Evolutionary conservation across 148 eudicot genomes (phyloP), one percentile per base, ranked within the genome.

Genomic region (Rheum nobile): DNA sequence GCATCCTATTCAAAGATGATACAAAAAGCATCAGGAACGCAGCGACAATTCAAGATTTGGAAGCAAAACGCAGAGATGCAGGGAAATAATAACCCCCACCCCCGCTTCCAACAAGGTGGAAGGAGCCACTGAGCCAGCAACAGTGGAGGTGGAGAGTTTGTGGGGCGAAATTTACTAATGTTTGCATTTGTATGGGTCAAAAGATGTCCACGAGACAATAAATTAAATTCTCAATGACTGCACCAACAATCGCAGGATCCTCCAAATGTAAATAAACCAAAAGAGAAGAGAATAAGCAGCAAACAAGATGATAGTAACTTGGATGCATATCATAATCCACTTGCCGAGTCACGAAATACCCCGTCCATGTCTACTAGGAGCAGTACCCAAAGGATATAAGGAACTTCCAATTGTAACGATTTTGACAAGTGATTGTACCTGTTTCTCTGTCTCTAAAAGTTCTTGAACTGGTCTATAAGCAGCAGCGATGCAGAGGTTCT

Each of bases 381-480:
- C n/a, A n/a, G n/a, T n/a, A n/a, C n/a, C n/a, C n/a, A n/a, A n/a
- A n/a, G n/a, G n/a, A n/a, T n/a, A n/a, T n/a, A n/a, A n/a, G n/a
- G n/a, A n/a, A n/a, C n/a, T n/a, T n/a, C n/a, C 4, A 8, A 14
- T 4, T 44, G 54, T 37, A 24, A 19, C 6, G 22, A 5, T n/a
- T 39, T 54, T 72, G 37, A 59, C 22, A 48, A 76, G 41, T 19
- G 43, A 61, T 24, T n/a, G 63, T 80, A 91, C 97, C 93, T 83
- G 85, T 72, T 80, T 88, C 79, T 95, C 98, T 79, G 86, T 77
- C 75, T 91, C 96, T 80, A 95, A 76, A 46, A 95, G 90, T 85
- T 91, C 98, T 82, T 95, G 96, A 37, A 95, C 98, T 75, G 98
- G 98, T 83, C 97, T 87, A 81, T 95, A 91, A 48, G 98, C 91